Conservation (phyloP, 345 rosid species). For the Populus alba region DNA sequence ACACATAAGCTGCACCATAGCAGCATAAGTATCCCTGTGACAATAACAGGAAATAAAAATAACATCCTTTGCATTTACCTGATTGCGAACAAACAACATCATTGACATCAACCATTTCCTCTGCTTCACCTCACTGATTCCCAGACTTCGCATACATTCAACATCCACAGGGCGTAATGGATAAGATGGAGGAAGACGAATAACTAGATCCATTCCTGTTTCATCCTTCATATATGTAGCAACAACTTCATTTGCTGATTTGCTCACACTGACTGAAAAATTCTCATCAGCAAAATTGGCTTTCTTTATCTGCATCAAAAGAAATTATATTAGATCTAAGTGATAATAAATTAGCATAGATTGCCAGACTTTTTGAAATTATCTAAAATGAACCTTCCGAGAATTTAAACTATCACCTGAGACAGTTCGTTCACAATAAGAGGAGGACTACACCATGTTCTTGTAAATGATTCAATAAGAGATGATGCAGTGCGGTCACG, state of each 20-base stretch:
- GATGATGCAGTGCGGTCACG: slow-evolving; percentile 78
- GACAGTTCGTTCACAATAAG: slow-evolving; percentile 72
- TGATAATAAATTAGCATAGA: not conserved
- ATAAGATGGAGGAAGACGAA: slow-evolving; percentile 84
- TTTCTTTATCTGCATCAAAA: slow-evolving; percentile 72
- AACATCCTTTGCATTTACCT: slow-evolving; percentile 44
- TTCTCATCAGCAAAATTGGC: slow-evolving; percentile 79
- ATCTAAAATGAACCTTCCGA: too few relatives aligned
- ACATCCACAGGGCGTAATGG: slow-evolving; percentile 85
- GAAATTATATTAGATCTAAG: slow-evolving; percentile 8
- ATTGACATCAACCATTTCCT: slow-evolving; percentile 97
- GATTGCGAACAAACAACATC: slow-evolving; percentile 87
- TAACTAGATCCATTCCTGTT: slow-evolving; percentile 89
- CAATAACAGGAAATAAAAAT: slow-evolving; percentile 2
- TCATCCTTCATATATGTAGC: slow-evolving; percentile 95
- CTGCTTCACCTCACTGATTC: slow-evolving; percentile 88
- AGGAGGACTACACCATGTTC: slow-evolving; percentile 92
- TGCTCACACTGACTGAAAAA: slow-evolving; percentile 79
- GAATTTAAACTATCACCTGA: slow-evolving; percentile 51
- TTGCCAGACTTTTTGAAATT: not conserved
- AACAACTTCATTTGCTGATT: slow-evolving; percentile 91
- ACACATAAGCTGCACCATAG: too few relatives aligned
- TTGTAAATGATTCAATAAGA: slow-evolving; percentile 73
- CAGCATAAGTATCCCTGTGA: not conserved
- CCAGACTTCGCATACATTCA: slow-evolving; percentile 81